phyloP scores from a whole-genome alignment of 257 asterid genomes.

The Gentiana dahurica region DNA sequence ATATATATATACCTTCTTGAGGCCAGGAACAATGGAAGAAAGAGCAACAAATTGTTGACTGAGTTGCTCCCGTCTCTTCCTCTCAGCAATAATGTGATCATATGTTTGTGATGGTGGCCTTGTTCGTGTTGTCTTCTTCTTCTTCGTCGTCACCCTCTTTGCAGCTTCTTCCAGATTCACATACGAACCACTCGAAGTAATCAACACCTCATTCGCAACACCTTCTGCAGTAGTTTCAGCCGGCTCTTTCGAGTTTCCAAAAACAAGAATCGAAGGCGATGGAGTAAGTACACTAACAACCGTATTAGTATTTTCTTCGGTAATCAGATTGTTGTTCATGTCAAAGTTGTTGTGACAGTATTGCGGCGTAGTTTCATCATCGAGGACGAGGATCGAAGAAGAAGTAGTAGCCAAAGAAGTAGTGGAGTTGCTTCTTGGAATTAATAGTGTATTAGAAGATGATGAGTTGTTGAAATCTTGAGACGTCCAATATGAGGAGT shows the following conservation, averaged over 20 bases:
- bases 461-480: not conserved
- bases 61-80: constrained; percentile 19
- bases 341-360: too few species aligned
- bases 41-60: constrained; percentile 21
- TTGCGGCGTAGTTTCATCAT: too few species aligned
- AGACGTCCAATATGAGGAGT: not conserved
- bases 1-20: constrained; percentile 14
- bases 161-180: constrained; percentile 1
- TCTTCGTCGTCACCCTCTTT: not conserved
- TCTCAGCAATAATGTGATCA: constrained; percentile 15
- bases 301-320: not conserved
- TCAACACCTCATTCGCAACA: not conserved
- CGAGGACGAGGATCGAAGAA: not conserved
- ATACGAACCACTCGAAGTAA: constrained; percentile 1
- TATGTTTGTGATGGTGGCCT: constrained; percentile 11
- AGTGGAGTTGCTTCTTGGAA: not conserved
- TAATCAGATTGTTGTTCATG: not conserved
- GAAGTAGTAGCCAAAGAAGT: not conserved
- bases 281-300: not conserved
- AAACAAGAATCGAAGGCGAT: constrained; percentile 15
- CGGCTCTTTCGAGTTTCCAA: constrained; percentile 2
- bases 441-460: not conserved
- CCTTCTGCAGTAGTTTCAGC: not conserved
- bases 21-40: constrained; percentile 17
- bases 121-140: constrained; percentile 1